These are phyloP conservation scores for Westerdykella sp. DNA, from an alignment of 2,329 filamentous ascomycete species.

Conservation along the genomic window DNA sequence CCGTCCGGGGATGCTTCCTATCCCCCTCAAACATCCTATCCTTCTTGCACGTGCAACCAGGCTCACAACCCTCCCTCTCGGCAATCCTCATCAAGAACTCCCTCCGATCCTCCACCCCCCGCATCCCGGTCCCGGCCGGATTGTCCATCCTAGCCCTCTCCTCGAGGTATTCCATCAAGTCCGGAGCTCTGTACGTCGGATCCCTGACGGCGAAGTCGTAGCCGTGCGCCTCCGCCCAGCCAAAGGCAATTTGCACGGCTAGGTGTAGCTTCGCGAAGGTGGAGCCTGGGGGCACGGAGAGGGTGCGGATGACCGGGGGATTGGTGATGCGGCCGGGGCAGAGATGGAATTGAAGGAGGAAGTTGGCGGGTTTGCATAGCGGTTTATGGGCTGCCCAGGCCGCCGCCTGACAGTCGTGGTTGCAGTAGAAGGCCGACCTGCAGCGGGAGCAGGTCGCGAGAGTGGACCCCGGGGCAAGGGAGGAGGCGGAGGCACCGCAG, in stretches of 20 bases:
- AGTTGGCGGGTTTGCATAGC: slow-evolving; percentile 32
- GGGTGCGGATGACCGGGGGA: slow-evolving; percentile 17
- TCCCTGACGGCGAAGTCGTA: slow-evolving; percentile 18
- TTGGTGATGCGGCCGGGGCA: slow-evolving; percentile 8
- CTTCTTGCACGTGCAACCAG: not conserved
- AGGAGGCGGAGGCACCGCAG: no score
- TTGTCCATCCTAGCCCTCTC: not conserved
- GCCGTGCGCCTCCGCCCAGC: slow-evolving; percentile 17
- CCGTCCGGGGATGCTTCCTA: slow-evolving; percentile 11
- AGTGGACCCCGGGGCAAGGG: slow-evolving; percentile 8
- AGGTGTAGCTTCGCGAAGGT: slow-evolving; percentile 19
- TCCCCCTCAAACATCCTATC: slow-evolving; percentile 6
- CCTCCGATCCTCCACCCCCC: not conserved
- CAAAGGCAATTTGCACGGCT: slow-evolving; percentile 23
- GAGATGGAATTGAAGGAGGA: slow-evolving; percentile 17
- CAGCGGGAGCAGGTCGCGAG: slow-evolving; percentile 44
- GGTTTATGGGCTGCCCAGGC: slow-evolving; percentile 50
- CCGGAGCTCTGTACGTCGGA: not conserved
- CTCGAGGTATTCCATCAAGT: not conserved
- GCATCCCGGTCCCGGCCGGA: not conserved
- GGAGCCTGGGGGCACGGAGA: slow-evolving; percentile 17
- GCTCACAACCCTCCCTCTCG: not conserved
- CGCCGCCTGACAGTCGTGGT: slow-evolving; percentile 46
- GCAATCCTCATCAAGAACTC: not conserved
- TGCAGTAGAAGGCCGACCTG: slow-evolving; percentile 45